Evolutionary conservation across 2,329 filamentous ascomycete species (phyloP).

Genomic region (Trichoderma sp.): DNA sequence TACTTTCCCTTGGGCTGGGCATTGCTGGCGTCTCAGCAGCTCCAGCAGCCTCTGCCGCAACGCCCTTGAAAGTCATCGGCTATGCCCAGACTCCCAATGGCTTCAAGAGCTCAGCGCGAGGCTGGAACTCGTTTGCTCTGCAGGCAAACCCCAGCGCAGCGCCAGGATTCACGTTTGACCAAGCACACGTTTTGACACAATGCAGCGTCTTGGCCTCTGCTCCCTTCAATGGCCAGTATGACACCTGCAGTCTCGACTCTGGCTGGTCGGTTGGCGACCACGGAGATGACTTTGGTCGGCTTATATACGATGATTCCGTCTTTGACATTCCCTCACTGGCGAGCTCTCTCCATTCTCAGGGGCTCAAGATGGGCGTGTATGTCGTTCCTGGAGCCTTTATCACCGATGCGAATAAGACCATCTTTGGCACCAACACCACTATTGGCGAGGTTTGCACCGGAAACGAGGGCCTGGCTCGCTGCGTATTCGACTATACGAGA

Average conservation of each 20-base stretch:
- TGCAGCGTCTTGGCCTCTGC: constrained; percentile 26
- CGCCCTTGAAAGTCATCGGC: constrained; percentile 27
- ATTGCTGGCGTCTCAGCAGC: constrained; percentile 12
- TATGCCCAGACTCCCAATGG: constrained; percentile 26
- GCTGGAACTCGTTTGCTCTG: constrained; percentile 29
- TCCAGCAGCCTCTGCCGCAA: constrained; percentile 12
- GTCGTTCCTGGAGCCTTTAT: constrained; percentile 29
- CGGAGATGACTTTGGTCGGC: constrained; percentile 28
- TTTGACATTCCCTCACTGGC: constrained; percentile 28
- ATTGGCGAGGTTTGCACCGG: constrained; percentile 29
- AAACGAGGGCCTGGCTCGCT: constrained; percentile 27
- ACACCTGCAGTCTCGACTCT: constrained; percentile 29
- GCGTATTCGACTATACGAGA: constrained; percentile 27
- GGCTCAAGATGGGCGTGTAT: constrained; percentile 27
- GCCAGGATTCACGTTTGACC: constrained; percentile 26
- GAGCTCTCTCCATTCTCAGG: constrained; percentile 25
- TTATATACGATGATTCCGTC: constrained; percentile 26
- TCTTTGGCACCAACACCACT: constrained; percentile 25
- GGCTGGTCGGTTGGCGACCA: constrained; percentile 30
- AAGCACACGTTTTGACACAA: constrained; percentile 27
- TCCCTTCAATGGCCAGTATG: constrained; percentile 21
- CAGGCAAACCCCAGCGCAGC: constrained; percentile 25
- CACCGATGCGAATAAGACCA: constrained; percentile 27
- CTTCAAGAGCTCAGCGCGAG: constrained; percentile 26
- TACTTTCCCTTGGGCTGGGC: constrained; percentile 14